Base-by-base conservation (phyloP, 2,329 filamentous ascomycete species). In the Neobulgaria alba region DNA sequence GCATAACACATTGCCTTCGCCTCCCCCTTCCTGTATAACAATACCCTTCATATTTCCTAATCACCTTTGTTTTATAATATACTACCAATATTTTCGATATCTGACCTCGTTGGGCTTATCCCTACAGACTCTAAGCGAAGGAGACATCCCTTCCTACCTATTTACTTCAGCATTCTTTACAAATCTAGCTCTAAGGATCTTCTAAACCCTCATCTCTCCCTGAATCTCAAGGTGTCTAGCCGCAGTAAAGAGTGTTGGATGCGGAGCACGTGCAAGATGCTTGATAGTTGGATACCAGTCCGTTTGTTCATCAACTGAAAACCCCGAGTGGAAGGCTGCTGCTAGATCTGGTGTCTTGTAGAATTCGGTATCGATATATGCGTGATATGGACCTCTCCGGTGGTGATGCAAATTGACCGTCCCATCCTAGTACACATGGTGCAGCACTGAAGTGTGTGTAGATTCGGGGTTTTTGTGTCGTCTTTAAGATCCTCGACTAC, bases 381-480 rank as follows among this genome's bases (percentile, higher is more conserved):
- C 29, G 40, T 34, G 40, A 42, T 42, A 38, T 19, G 29, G 15
- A 19, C 40, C 40, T 29, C 18, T 42, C 29, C 35, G 29, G 34
- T 10, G 10, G 16, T 42, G 18, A 29, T n/a, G 8, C 7, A 30
- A 29, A 29, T 15, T 42, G 16, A 30, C 19, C 19, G 9, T 42
- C 35, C 35, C 30, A 26, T 26, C 15, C 37, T 21, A 14, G 7
- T 34, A 38, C 19, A 42, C 35, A 9, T 17, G 29, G 19, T 7
- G 20, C 40, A 38, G 10, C 29, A 38, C 29, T 38, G 26, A 29
- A 38, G 14, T 29, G 29, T 29, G 14, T 10, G 19, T 33, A 29
- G 20, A 42, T 26, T 38, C 14, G 33, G 20, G 35, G 20, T 37
- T 37, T 37, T 20, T 29, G 35, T 37, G 35, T 37, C 21, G 19